A percentile compares a stretch with the other conserved stretches of the same genome.
These are phyloP conservation scores for Lachnellula subtilissima DNA, from an alignment of 2,329 filamentous ascomycete species.

Conservation along the genomic window DNA sequence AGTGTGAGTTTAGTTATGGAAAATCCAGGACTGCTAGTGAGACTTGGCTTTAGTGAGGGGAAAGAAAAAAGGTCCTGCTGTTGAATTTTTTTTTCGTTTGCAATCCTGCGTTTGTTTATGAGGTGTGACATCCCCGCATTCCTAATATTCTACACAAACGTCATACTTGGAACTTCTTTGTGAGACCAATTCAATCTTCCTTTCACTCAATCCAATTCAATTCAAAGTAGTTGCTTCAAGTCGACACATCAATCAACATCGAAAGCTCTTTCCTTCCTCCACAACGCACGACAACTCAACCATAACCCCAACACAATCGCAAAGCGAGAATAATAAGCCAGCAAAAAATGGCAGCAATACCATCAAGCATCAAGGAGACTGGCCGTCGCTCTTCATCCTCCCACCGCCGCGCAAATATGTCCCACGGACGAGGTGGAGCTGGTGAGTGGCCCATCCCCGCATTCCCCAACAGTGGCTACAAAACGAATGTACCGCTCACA, in stretches of 20 bases:
- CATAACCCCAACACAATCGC: not conserved
- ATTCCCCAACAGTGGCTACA: not conserved
- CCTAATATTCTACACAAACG: not conserved
- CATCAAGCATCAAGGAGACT: constrained; percentile 13
- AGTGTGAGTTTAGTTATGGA: not conserved
- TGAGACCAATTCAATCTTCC: not conserved
- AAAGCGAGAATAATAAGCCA: not conserved
- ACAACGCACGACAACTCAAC: not conserved
- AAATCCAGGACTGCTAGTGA: not conserved
- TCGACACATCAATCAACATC: not conserved
- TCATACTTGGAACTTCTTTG: not conserved
- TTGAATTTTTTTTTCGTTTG: not conserved
- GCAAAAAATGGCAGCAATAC: constrained; percentile 23
- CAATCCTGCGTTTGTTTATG: not conserved
- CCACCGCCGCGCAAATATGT: constrained; percentile 31
- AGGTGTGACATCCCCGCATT: not conserved
- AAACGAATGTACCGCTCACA: not conserved
- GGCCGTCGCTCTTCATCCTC: constrained; percentile 19
- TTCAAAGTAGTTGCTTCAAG: not conserved
- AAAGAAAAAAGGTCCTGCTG: not conserved
- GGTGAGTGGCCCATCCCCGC: constrained; percentile 37
- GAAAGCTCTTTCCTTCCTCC: not conserved
- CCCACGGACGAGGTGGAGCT: constrained; percentile 73
- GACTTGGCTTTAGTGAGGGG: not conserved
- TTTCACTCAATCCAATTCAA: not conserved